These are phyloP conservation scores for Conticribra guillardii DNA, from an alignment of 108 stramenopile genomes.

Conservation along the genomic window DNA sequence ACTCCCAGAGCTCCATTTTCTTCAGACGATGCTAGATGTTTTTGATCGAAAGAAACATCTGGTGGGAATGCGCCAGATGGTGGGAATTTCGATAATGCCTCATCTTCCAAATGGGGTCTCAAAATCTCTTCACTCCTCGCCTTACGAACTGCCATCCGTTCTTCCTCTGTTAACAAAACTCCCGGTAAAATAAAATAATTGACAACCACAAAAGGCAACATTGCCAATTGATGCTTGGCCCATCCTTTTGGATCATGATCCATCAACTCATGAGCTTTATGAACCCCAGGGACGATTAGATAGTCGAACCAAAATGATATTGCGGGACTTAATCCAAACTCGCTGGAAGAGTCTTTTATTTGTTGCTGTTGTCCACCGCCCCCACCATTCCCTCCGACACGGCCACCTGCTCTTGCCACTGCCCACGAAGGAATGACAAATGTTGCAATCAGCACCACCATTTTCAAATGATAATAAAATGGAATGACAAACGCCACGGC, in stretches of 20 bases:
- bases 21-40: too few relatives aligned
- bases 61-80: too few relatives aligned
- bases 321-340: conserved; percentile 30
- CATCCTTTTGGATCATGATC: conserved; percentile 48
- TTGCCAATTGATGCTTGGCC: conserved; percentile 13
- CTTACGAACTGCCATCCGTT: conserved; percentile 9
- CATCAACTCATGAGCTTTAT: conserved; percentile 37
- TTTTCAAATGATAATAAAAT: conserved; percentile 54
- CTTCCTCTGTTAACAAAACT: conserved; percentile 37
- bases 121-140: too few relatives aligned
- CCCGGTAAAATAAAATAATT: conserved; percentile 55
- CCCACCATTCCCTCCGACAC: too few relatives aligned
- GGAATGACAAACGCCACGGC: conserved; percentile 40
- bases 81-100: too few relatives aligned
- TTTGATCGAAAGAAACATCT: too few relatives aligned
- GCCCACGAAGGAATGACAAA: conserved; percentile 43
- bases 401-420: background rate
- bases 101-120: background rate
- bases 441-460: conserved; percentile 42
- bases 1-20: background rate
- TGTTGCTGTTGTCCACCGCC: too few relatives aligned
- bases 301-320: conserved; percentile 45
- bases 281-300: conserved; percentile 48
- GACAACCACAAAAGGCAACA: conserved; percentile 35
- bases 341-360: too few relatives aligned